These are phyloP conservation scores for Sporothrix mexicana DNA, from an alignment of 2,329 filamentous ascomycete genomes.

Conservation along the genomic window DNA sequence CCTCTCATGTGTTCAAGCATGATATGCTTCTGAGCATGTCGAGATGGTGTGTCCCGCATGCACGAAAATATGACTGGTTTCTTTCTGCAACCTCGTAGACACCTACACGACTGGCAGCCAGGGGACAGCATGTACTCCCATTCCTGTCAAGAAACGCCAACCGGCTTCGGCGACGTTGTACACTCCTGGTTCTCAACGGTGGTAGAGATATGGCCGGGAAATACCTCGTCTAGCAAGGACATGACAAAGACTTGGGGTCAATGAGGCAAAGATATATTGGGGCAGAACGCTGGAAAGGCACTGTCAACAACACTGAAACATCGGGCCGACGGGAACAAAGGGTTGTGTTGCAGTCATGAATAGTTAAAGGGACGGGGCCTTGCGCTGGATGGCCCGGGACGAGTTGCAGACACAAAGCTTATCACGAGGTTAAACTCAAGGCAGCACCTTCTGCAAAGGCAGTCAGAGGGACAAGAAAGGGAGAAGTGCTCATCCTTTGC, in stretches of 20 bases:
- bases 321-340: not conserved
- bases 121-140: not conserved
- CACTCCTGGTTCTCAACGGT: not conserved
- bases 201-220: not conserved
- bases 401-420: constrained; percentile 13
- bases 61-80: not conserved
- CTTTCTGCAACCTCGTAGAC: not conserved
- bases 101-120: not conserved
- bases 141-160: constrained; percentile 4
- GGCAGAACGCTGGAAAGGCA: no score
- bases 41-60: not conserved
- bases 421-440: constrained; percentile 1
- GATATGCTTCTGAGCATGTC: not conserved
- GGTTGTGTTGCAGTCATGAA: not conserved
- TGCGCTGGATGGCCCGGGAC: constrained; percentile 15
- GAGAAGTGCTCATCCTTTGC: not conserved
- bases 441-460: not conserved
- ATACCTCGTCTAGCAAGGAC: no score
- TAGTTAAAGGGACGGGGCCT: not conserved
- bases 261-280: no score
- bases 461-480: not conserved
- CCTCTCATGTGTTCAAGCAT: not conserved
- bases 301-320: not conserved
- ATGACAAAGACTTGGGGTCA: no score
- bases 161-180: not conserved